Percentiles rank a stretch among this genome's conserved stretches.
Conservation (phyloP, 768 basidiomycete species). For the Piloderma croceum region DNA sequence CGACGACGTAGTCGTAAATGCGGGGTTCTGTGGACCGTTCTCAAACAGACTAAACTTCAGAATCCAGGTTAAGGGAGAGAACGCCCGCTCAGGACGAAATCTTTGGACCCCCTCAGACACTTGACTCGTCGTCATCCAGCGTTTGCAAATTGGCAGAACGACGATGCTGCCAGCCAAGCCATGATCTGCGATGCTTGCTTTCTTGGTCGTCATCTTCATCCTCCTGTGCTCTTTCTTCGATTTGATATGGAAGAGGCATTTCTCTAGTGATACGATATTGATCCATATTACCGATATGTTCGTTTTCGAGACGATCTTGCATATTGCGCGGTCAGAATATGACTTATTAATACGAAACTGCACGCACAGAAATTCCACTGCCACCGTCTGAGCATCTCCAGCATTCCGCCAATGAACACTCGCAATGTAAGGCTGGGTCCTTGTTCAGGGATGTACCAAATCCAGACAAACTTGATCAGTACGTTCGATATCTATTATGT, state of each 20-base stretch:
- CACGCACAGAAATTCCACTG: conserved; percentile 90
- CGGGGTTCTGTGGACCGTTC: neutral
- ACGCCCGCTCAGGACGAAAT: too few relatives aligned
- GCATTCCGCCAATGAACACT: conserved; percentile 58
- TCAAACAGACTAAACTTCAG: too few relatives aligned
- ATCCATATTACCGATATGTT: conserved; percentile 90
- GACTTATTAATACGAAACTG: too few relatives aligned
- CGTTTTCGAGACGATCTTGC: conserved; percentile 86
- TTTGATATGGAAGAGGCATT: conserved; percentile 73
- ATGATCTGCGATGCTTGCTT: too few relatives aligned
- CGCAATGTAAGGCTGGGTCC: conserved; percentile 48
- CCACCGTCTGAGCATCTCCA: conserved; percentile 77
- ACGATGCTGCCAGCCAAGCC: too few relatives aligned
- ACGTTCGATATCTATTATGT: conserved; percentile 59
- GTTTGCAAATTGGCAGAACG: too few relatives aligned
- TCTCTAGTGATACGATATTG: conserved; percentile 87
- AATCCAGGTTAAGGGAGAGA: too few relatives aligned
- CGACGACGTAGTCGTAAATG: neutral
- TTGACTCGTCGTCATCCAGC: too few relatives aligned
- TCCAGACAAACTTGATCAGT: conserved; percentile 75
- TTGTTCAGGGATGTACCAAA: conserved; percentile 61
- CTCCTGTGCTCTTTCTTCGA: conserved; percentile 40
- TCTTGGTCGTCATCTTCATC: too few relatives aligned
- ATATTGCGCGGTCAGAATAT: too few relatives aligned
- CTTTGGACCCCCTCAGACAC: too few relatives aligned